phyloP scores from a whole-genome alignment of 225 moss, liverwort and hornwort species.

The Antitrichia curtipendula region DNA sequence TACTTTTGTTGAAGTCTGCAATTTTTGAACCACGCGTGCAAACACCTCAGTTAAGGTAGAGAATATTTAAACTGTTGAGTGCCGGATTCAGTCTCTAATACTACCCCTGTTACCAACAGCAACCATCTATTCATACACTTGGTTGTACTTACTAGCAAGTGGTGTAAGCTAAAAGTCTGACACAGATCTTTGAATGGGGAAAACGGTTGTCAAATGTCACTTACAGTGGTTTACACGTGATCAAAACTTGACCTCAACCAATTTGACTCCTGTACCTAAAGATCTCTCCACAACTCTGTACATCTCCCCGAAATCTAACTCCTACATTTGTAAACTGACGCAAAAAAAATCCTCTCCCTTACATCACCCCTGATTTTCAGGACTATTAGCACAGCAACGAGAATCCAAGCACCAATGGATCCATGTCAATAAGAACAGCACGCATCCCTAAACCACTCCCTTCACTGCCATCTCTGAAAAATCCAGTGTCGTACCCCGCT shows the following conservation, averaged over 20 bases:
- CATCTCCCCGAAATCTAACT: background rate
- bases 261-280: background rate
- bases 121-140: background rate
- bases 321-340: background rate
- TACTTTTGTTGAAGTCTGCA: constrained; percentile 45
- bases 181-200: background rate
- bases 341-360: background rate
- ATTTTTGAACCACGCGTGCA: background rate
- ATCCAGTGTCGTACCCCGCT: constrained; percentile 1
- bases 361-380: background rate
- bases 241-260: background rate
- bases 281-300: background rate
- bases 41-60: background rate
- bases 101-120: background rate
- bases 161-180: background rate
- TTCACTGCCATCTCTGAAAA: constrained; percentile 25
- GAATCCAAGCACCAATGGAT: constrained; percentile 36
- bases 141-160: background rate
- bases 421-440: constrained; percentile 59
- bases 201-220: background rate
- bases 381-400: background rate
- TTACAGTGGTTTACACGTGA: too few relatives aligned
- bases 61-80: background rate
- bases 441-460: constrained; percentile 16
- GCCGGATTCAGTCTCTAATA: background rate